Base-by-base conservation (phyloP, 805 yeast genomes). In the Cyberlindnera maclurae region DNA sequence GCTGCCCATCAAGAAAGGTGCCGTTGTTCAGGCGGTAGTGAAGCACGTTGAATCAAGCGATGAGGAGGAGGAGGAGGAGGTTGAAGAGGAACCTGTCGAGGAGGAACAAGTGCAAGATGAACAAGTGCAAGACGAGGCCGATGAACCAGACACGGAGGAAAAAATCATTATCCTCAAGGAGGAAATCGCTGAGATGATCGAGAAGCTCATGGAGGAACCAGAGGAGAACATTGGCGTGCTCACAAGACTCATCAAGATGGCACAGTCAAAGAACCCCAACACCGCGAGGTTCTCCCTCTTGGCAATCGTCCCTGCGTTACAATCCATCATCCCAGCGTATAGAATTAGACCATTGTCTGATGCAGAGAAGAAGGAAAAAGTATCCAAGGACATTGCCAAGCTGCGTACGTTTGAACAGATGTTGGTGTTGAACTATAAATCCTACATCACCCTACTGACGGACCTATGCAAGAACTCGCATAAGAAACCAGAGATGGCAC, bases 301-400 rank as follows among this genome's bases (percentile, higher is more conserved):
- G 45, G 81, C 97, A 0, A 69, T 89, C 43, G 81, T 87, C 3
- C 86, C 94, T 0, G 84, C 87, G 4, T 86, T 86, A 69, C 86
- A 85, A 51, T 73, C 82, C 40, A 73, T 93, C 34, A 79, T 93
- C 2, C 98, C 98, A 2, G 81, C 93, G 7, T 90, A 90, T 60
- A 74, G 79, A 43, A 87, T 90, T 38, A 71, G 96, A 56, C 82
- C 94, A 2, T 67, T 93, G 37, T 71, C 87, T 3, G 97, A 87
- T 13, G 61, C 75, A 0, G 97, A 90, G 59, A 77, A 77, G 58
- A 73, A 75, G 44, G 96, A 87, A 52, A 85, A 78, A 51, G 95
- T 87, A 4, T 67, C 89, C 12, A 84, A 73, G 54, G 98, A 93
- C 15, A 82, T 93, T 26, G 81, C 84, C 13, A 75, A 71, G 52